Percentiles rank a stretch among this genome's conserved stretches.
Evolutionary conservation across 345 rosid species (phyloP).

Genomic region (Aethionema arabicum): DNA sequence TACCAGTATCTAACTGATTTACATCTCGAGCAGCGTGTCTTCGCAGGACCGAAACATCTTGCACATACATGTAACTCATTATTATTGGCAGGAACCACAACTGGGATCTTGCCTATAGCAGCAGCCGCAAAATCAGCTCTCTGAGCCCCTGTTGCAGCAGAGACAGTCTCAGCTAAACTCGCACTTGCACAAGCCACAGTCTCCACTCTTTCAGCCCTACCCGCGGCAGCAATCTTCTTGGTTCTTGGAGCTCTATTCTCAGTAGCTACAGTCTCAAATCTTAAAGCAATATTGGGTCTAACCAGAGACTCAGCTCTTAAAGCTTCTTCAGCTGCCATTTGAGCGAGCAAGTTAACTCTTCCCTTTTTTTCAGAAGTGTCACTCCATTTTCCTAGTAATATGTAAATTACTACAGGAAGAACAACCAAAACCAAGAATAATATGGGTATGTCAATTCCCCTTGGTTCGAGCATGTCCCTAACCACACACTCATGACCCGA

Average conservation of each 20-base stretch:
- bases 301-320: conserved; percentile 45
- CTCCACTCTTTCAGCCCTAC: conserved; percentile 22
- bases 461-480: conserved; percentile 92
- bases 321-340: conserved; percentile 81
- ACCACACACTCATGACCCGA: conserved; percentile 76
- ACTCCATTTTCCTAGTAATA: conserved; percentile 87
- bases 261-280: conserved; percentile 25
- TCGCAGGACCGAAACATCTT: conserved; percentile 63
- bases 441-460: conserved; percentile 77
- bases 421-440: conserved; percentile 80
- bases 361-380: conserved; percentile 61
- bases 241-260: conserved; percentile 25
- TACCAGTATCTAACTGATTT: conserved; percentile 86
- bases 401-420: conserved; percentile 72
- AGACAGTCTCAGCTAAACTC: neutral
- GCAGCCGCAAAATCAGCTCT: conserved; percentile 33
- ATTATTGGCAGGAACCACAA: conserved; percentile 42
- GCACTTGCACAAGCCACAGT: conserved; percentile 31
- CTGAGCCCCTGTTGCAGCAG: conserved; percentile 13
- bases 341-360: conserved; percentile 61
- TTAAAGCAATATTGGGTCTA: conserved; percentile 25
- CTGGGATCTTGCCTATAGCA: conserved; percentile 42
- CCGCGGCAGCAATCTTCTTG: conserved; percentile 13
- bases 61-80: conserved; percentile 67
- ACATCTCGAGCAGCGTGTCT: conserved; percentile 90